Conservation (phyloP, 1,139 yeast species). For the Wickerhamomyces sp. region DNA sequence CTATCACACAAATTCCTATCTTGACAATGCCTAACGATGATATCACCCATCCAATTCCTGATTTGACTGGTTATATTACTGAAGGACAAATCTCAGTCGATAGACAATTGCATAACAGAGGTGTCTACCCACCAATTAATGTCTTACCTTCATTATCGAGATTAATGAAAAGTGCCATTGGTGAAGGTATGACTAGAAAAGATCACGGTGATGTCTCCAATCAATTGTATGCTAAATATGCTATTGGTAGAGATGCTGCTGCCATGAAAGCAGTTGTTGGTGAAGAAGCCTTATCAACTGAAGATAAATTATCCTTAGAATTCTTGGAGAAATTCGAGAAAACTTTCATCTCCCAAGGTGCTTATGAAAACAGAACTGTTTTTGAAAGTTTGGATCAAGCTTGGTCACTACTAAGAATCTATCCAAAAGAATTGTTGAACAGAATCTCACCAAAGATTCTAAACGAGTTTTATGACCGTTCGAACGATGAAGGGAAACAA, state of each 20-base stretch:
- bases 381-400: conserved; percentile 97
- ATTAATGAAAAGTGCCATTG: conserved; percentile 98
- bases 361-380: conserved; percentile 90
- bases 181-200: conserved; percentile 99
- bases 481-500: conserved; percentile 55
- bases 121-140: conserved; percentile 97
- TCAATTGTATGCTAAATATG: conserved; percentile 97
- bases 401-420: conserved; percentile 95
- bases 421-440: conserved; percentile 97
- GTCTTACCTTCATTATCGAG: conserved; percentile 96
- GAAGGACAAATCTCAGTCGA: conserved; percentile 98
- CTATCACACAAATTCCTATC: conserved; percentile 97
- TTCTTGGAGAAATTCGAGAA: conserved; percentile 96
- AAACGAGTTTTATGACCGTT: conserved; percentile 91
- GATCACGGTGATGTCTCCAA: conserved; percentile 99
- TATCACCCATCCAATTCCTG: conserved; percentile 99
- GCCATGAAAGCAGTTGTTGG: conserved; percentile 99
- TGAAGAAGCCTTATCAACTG: conserved; percentile 97
- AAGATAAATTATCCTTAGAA: conserved; percentile 94
- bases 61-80: conserved; percentile 98
- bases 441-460: conserved; percentile 97
- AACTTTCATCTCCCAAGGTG: conserved; percentile 92
- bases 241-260: conserved; percentile 99
- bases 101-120: conserved; percentile 93
- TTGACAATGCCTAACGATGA: conserved; percentile 99